Base-by-base conservation (phyloP, 441 rosid genomes). In the Arabidopsis lyrata region DNA sequence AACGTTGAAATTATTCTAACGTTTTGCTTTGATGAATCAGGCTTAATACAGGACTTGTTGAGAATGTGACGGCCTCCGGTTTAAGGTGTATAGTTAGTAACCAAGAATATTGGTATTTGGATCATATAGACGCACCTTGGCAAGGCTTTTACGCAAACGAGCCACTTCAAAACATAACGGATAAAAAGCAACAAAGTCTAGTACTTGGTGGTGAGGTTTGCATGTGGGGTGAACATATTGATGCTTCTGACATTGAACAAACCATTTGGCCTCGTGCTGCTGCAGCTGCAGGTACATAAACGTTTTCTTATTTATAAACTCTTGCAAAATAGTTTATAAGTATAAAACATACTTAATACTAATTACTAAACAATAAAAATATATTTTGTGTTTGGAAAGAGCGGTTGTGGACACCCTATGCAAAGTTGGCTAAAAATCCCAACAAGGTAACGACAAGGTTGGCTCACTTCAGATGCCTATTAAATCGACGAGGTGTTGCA, bases 221-320 rank as follows among this genome's bases (percentile, higher is more conserved):
- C 76, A 85, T 82, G 90, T 89, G 95, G 95, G 97, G 92, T 32
- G 95, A 89, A 80, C 50, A 38, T 18, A 73, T 83, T 39, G 97
- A 91, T 79, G 85, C 77, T 38, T 91, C 95, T 9, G 84, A 91
- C 65, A 86, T 89, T 76, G 76, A 81, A 63, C 90, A 89, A 78
- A 91, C 90, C 39, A 87, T 88, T 77, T 89, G 92, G 97, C 97
- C 97, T 47, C 88, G 91, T 1, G 92, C 93, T 48, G 88, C 90
- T 12, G 95, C 93, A 29, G 93, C 90, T 54, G 95, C 95, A 58
- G 93, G 95, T 83, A 85, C 49, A 49, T 63, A 32, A 24, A 49
- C 1, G 1, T 38, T 41, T 39, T 5, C 29, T 49, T 45, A n/a
- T 24, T 22, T 22, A 22, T 22, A 22, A 9, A 10, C 4, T 54